Conservation (phyloP, 176 grass and related monocot species). For the Oryza glumipatula region DNA sequence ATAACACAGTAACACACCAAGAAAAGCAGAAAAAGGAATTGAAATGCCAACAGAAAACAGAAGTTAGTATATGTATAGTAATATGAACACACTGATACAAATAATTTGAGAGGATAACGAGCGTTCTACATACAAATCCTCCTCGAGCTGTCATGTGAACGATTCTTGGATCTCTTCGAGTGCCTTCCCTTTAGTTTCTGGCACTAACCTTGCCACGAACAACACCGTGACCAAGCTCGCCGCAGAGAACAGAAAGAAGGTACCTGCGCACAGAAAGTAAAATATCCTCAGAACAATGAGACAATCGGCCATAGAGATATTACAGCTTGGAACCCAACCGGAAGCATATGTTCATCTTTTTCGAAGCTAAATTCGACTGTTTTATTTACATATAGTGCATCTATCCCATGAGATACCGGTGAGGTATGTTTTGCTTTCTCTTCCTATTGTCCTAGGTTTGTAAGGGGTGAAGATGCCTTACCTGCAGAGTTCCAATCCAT, state of each 20-base stretch:
- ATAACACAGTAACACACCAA: not conserved
- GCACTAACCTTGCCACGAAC: slow-evolving; percentile 69
- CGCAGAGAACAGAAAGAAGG: slow-evolving; percentile 77
- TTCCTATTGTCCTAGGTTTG: too few species aligned
- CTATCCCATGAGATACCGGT: not conserved
- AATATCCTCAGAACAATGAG: not conserved
- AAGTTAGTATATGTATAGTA: not conserved
- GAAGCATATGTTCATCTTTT: not conserved
- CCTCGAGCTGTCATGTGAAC: slow-evolving; percentile 37
- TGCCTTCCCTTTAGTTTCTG: slow-evolving; percentile 80
- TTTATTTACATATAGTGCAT: not conserved
- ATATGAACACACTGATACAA: not conserved
- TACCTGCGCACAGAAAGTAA: slow-evolving; percentile 43
- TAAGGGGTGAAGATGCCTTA: slow-evolving; percentile 19
- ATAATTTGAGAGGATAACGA: not conserved
- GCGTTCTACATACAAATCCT: too few species aligned
- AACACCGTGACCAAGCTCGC: slow-evolving; percentile 56
- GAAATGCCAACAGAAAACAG: not conserved
- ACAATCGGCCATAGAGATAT: not conserved
- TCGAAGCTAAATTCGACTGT: not conserved
- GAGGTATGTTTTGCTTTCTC: not conserved
- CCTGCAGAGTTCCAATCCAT: slow-evolving; percentile 83
- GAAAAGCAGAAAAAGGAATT: not conserved
- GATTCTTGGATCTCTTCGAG: slow-evolving; percentile 81
- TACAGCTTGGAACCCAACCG: not conserved